Percentiles rank a stretch among this genome's conserved stretches.
phyloP scores from a whole-genome alignment of 1,284 basidiomycete genomes.

The Cronartium quercuum region DNA sequence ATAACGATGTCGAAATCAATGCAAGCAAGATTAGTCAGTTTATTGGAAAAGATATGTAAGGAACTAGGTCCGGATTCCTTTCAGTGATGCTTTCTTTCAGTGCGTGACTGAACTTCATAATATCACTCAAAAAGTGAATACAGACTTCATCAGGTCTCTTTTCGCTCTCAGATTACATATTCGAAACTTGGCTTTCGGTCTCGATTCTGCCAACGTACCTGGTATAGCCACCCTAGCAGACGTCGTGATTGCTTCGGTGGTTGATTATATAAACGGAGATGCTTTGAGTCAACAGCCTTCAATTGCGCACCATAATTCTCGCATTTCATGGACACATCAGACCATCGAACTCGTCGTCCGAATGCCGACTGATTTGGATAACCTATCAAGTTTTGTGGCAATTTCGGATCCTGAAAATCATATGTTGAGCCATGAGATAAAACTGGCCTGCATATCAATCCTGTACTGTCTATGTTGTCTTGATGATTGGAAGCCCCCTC shows the following conservation, averaged over 20 bases:
- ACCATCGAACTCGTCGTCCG: not conserved
- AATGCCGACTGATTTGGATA: not conserved
- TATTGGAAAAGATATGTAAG: not conserved
- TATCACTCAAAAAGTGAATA: not conserved
- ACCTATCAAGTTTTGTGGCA: not conserved
- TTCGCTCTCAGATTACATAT: slow-evolving; percentile 24
- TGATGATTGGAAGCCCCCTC: not conserved
- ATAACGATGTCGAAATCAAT: not conserved
- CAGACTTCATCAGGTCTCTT: slow-evolving; percentile 9
- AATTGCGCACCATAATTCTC: not conserved
- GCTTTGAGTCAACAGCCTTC: not conserved
- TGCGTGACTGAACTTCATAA: too few species aligned
- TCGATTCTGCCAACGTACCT: not conserved
- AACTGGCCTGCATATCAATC: not conserved
- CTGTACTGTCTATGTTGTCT: not conserved
- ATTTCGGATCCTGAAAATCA: not conserved
- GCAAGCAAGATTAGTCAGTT: not conserved
- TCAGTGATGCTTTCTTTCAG: too few species aligned
- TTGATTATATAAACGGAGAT: slow-evolving; percentile 12
- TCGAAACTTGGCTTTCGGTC: slow-evolving; percentile 9
- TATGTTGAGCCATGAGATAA: not conserved
- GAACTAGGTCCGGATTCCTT: too few species aligned
- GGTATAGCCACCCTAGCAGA: slow-evolving; percentile 21
- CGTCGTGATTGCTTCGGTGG: slow-evolving; percentile 21
- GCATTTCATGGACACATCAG: not conserved